Evolutionary conservation across 1,284 basidiomycete genomes (phyloP).

Genomic region (Ceratobasidium sp.): DNA sequence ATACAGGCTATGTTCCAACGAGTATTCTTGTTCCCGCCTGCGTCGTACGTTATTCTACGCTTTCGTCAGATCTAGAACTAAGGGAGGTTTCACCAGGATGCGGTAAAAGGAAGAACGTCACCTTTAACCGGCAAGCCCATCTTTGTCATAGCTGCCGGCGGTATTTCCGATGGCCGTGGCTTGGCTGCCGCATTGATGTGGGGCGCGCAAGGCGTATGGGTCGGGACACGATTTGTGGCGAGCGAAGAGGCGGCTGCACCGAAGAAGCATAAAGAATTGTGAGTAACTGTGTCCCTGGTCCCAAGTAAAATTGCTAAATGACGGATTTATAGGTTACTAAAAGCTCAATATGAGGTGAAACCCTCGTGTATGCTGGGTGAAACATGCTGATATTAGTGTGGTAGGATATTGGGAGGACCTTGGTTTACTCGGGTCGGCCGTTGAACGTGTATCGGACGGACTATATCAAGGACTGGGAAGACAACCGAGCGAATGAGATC

Average conservation of each 20-base stretch:
- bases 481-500: conserved; percentile 50
- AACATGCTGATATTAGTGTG: conserved; percentile 66
- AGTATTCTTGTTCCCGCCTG: conserved; percentile 85
- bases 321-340: conserved; percentile 54
- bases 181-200: conserved; percentile 90
- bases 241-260: conserved; percentile 83
- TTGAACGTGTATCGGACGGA: conserved; percentile 85
- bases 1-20: conserved; percentile 70
- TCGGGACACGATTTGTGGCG: conserved; percentile 92
- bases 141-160: conserved; percentile 88
- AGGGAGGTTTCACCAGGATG: conserved; percentile 66
- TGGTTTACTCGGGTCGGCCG: conserved; percentile 91
- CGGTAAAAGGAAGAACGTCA: conserved; percentile 78
- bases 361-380: conserved; percentile 40
- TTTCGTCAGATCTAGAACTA: background rate
- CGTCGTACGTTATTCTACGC: conserved; percentile 60
- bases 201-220: conserved; percentile 91
- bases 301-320: too few species aligned
- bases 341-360: conserved; percentile 68
- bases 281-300: conserved; percentile 45
- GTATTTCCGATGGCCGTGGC: conserved; percentile 86
- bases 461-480: conserved; percentile 78
- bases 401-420: conserved; percentile 64
- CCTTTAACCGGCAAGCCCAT: conserved; percentile 84
- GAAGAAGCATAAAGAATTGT: conserved; percentile 84